Evolutionary conservation across 1,284 basidiomycete genomes (phyloP).

Genomic region (Psilocybe mexicana): DNA sequence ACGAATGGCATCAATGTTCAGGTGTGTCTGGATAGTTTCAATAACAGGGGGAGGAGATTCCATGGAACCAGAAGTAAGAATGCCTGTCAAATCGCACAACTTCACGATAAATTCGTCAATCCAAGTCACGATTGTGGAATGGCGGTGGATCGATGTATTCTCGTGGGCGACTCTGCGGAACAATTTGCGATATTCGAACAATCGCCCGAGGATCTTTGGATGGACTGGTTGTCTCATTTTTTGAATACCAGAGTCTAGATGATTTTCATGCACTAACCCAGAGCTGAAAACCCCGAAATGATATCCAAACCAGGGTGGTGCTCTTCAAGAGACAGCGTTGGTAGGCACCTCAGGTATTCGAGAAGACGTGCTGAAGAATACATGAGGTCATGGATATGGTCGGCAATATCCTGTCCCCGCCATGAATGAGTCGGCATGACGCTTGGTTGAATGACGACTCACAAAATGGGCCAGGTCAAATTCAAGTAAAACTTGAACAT

Average conservation of each 20-base stretch:
- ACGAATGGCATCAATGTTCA: conserved; percentile 49
- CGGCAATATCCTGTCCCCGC: background rate
- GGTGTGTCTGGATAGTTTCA: conserved; percentile 38
- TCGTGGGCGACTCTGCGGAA: conserved; percentile 41
- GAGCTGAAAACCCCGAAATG: conserved; percentile 5
- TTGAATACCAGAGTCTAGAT: background rate
- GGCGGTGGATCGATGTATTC: background rate
- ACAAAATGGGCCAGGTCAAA: conserved; percentile 5
- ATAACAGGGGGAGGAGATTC: conserved; percentile 18
- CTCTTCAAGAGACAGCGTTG: background rate
- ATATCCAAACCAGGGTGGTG: background rate
- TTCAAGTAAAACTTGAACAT: conserved; percentile 6
- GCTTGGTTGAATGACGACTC: background rate
- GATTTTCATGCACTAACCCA: conserved; percentile 2
- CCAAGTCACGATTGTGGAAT: conserved; percentile 52
- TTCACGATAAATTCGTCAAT: conserved; percentile 61
- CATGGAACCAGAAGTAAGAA: conserved; percentile 11
- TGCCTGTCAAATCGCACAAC: conserved; percentile 43
- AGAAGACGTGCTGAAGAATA: conserved; percentile 7
- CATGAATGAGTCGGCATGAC: background rate
- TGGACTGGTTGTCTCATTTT: conserved; percentile 27
- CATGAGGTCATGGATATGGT: conserved; percentile 7
- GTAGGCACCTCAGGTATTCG: conserved; percentile 8
- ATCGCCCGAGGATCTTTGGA: conserved; percentile 31
- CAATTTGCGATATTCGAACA: conserved; percentile 52